These are phyloP conservation scores for Diaporthe citri DNA, from an alignment of 2,329 filamentous ascomycete species.

Conservation along the genomic window DNA sequence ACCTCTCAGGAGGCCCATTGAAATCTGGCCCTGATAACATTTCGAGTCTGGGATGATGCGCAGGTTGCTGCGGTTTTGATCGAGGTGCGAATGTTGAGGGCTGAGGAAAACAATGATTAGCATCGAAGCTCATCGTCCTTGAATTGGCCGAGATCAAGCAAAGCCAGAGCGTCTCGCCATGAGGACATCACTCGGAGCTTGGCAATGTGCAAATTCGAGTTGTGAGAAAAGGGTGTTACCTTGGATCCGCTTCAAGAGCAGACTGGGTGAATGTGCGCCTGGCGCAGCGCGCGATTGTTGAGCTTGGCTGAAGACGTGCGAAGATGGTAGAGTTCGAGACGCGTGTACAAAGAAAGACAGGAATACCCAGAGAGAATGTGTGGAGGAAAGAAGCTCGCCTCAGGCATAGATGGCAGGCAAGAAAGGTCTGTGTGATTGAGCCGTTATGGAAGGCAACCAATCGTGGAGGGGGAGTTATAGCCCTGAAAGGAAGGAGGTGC, in stretches of 20 bases:
- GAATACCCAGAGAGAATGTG: no score
- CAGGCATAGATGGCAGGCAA: no score
- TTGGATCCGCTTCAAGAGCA: neutral
- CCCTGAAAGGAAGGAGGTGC: no score
- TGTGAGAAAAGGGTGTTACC: neutral
- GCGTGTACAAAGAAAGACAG: no score
- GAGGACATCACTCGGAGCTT: neutral
- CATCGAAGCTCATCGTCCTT: neutral
- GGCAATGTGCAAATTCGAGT: neutral
- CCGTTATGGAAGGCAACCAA: no score
- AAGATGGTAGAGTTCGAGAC: no score
- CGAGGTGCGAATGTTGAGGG: rapidly evolving
- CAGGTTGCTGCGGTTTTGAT: neutral
- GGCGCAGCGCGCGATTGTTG: no score
- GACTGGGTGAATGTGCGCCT: neutral
- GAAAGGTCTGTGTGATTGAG: no score
- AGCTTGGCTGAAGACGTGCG: no score
- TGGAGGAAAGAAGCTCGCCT: no score
- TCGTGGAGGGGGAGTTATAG: no score
- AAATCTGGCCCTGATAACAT: neutral
- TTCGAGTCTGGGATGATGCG: neutral
- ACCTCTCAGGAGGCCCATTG: neutral
- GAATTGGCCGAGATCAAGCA: neutral
- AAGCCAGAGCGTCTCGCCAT: neutral
- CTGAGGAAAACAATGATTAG: neutral